Evolutionary conservation across 495 filamentous ascomycete genomes (phyloP).

Genomic region (Talaromyces proteolyticus): DNA sequence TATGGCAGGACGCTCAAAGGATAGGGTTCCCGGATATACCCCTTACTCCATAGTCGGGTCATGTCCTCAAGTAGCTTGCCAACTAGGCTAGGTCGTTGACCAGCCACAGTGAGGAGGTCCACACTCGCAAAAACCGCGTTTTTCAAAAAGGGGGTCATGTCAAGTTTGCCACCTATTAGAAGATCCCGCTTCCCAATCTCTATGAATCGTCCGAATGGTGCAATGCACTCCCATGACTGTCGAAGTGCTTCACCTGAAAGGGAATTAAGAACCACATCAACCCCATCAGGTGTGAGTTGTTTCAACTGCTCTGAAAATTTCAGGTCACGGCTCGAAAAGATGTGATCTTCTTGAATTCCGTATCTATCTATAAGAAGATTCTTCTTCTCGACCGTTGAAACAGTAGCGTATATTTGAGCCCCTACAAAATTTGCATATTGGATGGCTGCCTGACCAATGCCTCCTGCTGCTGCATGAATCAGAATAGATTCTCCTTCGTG

Average conservation of each 20-base stretch:
- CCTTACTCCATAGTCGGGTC: slow-evolving; percentile 8
- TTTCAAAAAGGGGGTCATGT: slow-evolving; percentile 25
- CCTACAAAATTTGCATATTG: slow-evolving; percentile 43
- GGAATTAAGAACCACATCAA: slow-evolving; percentile 42
- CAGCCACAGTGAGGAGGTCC: slow-evolving; percentile 13
- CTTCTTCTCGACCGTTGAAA: slow-evolving; percentile 17
- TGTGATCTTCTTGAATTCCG: background rate
- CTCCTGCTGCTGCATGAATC: slow-evolving; percentile 20
- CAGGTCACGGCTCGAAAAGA: slow-evolving; percentile 7
- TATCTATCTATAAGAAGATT: background rate
- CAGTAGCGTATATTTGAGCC: slow-evolving; percentile 50
- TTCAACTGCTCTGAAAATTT: slow-evolving; percentile 23
- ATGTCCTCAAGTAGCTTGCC: background rate
- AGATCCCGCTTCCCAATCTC: slow-evolving; percentile 33
- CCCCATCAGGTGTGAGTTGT: slow-evolving; percentile 33
- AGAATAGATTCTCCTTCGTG: slow-evolving; percentile 17
- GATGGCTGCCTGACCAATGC: slow-evolving; percentile 50
- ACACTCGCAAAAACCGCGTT: slow-evolving; percentile 27
- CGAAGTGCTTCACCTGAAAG: slow-evolving; percentile 23
- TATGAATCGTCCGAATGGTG: slow-evolving; percentile 36
- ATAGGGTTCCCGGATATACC: slow-evolving; percentile 12
- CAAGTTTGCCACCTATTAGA: slow-evolving; percentile 16
- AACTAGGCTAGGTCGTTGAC: too few species aligned
- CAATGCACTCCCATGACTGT: slow-evolving; percentile 33
- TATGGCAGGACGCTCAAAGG: slow-evolving; percentile 7